A percentile compares a stretch with the other conserved stretches of the same genome.
phyloP scores from a whole-genome alignment of 2,329 filamentous ascomycete genomes.

The Phoma sp. region DNA sequence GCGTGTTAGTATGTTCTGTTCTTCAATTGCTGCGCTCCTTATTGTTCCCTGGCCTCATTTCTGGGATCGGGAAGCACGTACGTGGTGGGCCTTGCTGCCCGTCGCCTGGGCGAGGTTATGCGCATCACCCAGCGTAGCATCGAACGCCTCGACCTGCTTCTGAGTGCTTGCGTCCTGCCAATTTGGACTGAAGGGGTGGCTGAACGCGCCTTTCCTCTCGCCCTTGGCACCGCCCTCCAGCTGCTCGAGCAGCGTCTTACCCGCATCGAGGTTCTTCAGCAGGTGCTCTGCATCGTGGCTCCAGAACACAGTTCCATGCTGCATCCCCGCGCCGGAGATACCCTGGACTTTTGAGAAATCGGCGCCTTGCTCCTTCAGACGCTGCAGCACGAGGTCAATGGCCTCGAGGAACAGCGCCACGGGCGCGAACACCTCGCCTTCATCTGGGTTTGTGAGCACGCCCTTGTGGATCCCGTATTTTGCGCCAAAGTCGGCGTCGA shows the following conservation, averaged over 20 bases:
- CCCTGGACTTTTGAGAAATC: conserved; percentile 78
- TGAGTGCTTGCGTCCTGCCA: conserved; percentile 99
- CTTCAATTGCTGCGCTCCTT: background rate
- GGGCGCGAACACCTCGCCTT: conserved; percentile 90
- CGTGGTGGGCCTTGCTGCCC: conserved; percentile 93
- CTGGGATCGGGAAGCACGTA: conserved; percentile 52
- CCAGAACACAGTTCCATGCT: conserved; percentile 98
- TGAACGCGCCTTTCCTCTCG: conserved; percentile 66
- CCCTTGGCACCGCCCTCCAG: conserved; percentile 55
- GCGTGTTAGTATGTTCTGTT: conserved; percentile 9
- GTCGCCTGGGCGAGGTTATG: conserved; percentile 77
- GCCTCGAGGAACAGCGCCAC: conserved; percentile 95
- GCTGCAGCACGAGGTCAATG: conserved; percentile 79
- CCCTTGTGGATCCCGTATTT: conserved; percentile 79
- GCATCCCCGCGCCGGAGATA: conserved; percentile 91
- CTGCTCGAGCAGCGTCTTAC: conserved; percentile 72
- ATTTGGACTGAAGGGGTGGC: conserved; percentile 88
- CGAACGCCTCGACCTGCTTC: conserved; percentile 87
- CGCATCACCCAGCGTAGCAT: conserved; percentile 69
- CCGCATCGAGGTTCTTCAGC: conserved; percentile 66
- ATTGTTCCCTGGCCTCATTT: background rate
- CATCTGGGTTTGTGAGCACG: conserved; percentile 78
- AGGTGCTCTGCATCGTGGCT: conserved; percentile 69
- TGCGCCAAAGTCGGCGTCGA: conserved; percentile 78
- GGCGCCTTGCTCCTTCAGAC: conserved; percentile 71